Base-by-base conservation (phyloP, 2,329 filamentous ascomycete genomes). In the Fusarium burgessii region DNA sequence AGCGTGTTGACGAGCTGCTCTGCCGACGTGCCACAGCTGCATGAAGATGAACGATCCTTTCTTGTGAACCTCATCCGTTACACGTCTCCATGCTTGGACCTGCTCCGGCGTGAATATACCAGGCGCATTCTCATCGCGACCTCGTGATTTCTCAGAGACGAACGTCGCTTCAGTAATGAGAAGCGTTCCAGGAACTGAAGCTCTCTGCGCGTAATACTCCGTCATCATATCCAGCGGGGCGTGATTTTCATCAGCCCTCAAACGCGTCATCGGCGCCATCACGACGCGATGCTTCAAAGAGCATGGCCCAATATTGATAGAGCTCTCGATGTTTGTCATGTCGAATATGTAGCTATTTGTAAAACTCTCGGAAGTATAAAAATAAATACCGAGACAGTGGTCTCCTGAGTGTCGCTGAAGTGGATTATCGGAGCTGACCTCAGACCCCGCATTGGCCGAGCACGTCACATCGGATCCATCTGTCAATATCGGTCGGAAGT, bases 121-220 rank as follows among this genome's bases (percentile, higher is more conserved):
- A 0, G 69, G 66, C 0, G 58, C 55, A 10, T 70, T 62, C 10
- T 64, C 51, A 6, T 60, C 45, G 5, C 69, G 47, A 1, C 65
- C 61, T 36, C 58, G 36, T 3, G 65, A 60, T 7, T 54, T 58
- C 4, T 29, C 40, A 0, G 70, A 72, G 2, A 70, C 17, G 10
- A 67, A 49, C 0, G 65, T 70, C 0, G 70, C 70, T 29, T 72
- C 70, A 1, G 60, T 63, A 1, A 72, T 70, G n/a, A 72, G 50
- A 6, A 72, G 55, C 0, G 70, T 70, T 5, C 70, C 70, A 0
- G 55, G 69, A 5, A 70, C 51, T 9, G 61, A 63, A 9, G 69
- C 59, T 8, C 70, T 38, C 23, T 72, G 66, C 0, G 55, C 40
- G 45, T 72, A 72, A 46, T 72, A 72, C 7, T 72, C 61, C 0